Conservation (phyloP, 2,329 filamentous ascomycete genomes). For the Coniella vitis region DNA sequence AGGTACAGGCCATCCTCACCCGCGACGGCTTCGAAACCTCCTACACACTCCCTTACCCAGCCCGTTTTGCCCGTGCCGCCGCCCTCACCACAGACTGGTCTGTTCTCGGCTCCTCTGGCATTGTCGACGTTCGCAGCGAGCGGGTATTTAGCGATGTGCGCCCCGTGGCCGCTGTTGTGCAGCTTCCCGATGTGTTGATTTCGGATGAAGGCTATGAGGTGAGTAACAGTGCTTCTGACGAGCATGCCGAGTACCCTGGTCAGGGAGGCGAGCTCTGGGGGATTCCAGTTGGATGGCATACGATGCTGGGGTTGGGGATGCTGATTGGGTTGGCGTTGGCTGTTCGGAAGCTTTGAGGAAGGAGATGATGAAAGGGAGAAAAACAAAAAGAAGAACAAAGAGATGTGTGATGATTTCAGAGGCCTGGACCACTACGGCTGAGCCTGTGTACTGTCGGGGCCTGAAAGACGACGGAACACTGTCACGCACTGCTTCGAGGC, state of each 20-base stretch:
- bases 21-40: constrained; percentile 8
- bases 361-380: neutral
- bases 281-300: neutral
- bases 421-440: too few relatives aligned
- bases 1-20: constrained; percentile 3
- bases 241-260: neutral
- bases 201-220: neutral
- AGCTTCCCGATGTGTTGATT: neutral
- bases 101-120: constrained; percentile 6
- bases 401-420: too few relatives aligned
- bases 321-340: neutral
- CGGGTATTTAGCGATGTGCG: neutral
- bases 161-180: constrained; percentile 1
- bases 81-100: constrained; percentile 2
- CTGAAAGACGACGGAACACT: too few relatives aligned
- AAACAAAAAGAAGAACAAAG: too few relatives aligned
- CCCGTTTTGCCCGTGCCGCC: constrained; percentile 1
- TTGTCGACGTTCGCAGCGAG: constrained; percentile 1
- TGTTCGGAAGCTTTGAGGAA: neutral
- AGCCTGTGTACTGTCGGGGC: too few relatives aligned
- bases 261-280: neutral
- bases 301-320: neutral
- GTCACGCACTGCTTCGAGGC: too few relatives aligned
- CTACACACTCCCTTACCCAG: neutral
- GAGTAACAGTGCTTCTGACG: neutral